Base-by-base conservation (phyloP, 202 grass and related monocot genomes). In the Eragrostis tef region DNA sequence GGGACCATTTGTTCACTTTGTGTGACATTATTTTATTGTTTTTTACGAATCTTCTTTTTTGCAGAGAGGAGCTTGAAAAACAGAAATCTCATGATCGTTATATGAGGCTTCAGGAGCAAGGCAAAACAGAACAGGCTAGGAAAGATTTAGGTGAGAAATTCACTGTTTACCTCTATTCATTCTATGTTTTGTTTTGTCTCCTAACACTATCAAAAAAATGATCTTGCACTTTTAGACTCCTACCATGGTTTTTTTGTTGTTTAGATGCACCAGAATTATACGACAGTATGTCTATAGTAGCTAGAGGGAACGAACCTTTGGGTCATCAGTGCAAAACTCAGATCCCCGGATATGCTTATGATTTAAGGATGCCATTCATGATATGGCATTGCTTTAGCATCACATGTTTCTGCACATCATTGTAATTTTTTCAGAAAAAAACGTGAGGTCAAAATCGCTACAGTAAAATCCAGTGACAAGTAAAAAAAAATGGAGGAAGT, bases 51-150 rank as follows among this genome's bases (percentile, higher is more conserved):
- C 19, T 70, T 62, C 3, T 27, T 46, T 64, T 0, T 12, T 83
- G 16, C 77, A 97, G 94, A 71, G 92, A 94, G 86, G 94, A 97
- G 84, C 76, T 94, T 83, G 94, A 94, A 25, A 94, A 89, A 67
- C 90, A 94, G 48, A 78, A 79, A 85, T 83, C 92, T 64, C 86
- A 89, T 82, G 88, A 90, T 50, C 90, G 84, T 45, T 84, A 92
- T 64, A 92, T 94, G 94, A 97, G 74, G 81, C 86, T 87, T 67
- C 90, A 92, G 81, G 90, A 92, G 84, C 90, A 97, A 83, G 92
- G 92, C 48, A 97, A 93, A 71, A 97, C 94, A 29, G 94, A 97
- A 44, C 86, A 97, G 86, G 87, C 94, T 71, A 85, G 81, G 67
- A 94, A 97, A 91, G 90, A 97, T 87, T 89, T 94, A 82, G 94